Evolutionary conservation across 495 filamentous ascomycete species (phyloP).

Genomic region (Annulohypoxylon nitens): DNA sequence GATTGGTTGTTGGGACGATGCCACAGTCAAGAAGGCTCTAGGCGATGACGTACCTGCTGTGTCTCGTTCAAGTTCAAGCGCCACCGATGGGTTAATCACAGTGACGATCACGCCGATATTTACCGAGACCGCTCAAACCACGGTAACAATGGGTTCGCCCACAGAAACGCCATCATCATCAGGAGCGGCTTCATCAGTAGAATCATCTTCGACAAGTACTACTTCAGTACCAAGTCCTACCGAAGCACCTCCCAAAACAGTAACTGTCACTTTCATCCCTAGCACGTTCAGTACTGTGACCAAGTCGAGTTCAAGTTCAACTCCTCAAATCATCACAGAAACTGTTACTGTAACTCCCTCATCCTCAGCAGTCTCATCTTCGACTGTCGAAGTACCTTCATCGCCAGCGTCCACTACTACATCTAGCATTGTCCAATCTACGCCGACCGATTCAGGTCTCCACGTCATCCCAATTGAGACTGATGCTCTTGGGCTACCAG

Average conservation of each 20-base stretch:
- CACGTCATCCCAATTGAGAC: constrained; percentile 38
- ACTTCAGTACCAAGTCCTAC: constrained; percentile 12
- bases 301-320: constrained; percentile 23
- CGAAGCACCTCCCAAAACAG: constrained; percentile 28
- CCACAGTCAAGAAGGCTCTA: constrained; percentile 46
- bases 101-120: constrained; percentile 39
- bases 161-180: constrained; percentile 8
- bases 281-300: constrained; percentile 41
- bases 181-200: background rate
- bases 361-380: background rate
- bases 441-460: constrained; percentile 34
- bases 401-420: constrained; percentile 10
- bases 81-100: constrained; percentile 19
- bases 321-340: constrained; percentile 29
- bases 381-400: background rate
- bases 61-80: constrained; percentile 16
- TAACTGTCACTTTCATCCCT: constrained; percentile 38
- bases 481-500: background rate
- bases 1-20: constrained; percentile 54
- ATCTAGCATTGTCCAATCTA: constrained; percentile 1
- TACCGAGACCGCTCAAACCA: constrained; percentile 36
- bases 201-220: constrained; percentile 10
- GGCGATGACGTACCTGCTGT: constrained; percentile 34
- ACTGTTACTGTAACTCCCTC: constrained; percentile 41
- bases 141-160: constrained; percentile 25